Evolutionary conservation across 225 moss, liverwort and hornwort species (phyloP).

Genomic region (Rhytidiadelphus loreus): DNA sequence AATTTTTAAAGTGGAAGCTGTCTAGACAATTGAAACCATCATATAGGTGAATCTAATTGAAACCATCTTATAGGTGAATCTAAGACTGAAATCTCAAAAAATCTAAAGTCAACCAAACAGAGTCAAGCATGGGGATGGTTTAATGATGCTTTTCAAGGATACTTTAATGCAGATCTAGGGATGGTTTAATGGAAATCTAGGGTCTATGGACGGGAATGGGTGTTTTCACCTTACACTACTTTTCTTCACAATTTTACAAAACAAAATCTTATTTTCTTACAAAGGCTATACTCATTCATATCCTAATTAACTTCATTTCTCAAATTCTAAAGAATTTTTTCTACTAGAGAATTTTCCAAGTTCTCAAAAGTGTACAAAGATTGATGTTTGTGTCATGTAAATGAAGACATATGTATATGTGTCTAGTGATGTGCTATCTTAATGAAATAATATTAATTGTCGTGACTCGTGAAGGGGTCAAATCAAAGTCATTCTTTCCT

Average conservation of each 20-base stretch:
- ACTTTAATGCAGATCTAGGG: too few species aligned
- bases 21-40: too few species aligned
- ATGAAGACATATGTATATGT: background rate
- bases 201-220: too few species aligned
- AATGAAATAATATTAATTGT: background rate
- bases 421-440: background rate
- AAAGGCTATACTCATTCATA: background rate
- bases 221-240: too few species aligned
- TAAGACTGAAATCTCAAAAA: too few species aligned
- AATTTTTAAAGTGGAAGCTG: too few species aligned
- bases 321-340: background rate
- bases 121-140: too few species aligned
- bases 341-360: background rate
- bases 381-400: background rate
- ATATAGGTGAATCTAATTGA: too few species aligned
- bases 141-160: too few species aligned
- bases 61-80: too few species aligned
- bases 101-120: too few species aligned
- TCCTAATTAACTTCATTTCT: background rate
- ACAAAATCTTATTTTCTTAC: background rate
- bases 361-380: background rate
- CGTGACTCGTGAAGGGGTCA: background rate
- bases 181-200: too few species aligned
- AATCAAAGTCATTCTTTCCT: background rate
- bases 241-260: background rate